phyloP scores from a whole-genome alignment of 257 asterid species.

The Capsicum chinense region DNA sequence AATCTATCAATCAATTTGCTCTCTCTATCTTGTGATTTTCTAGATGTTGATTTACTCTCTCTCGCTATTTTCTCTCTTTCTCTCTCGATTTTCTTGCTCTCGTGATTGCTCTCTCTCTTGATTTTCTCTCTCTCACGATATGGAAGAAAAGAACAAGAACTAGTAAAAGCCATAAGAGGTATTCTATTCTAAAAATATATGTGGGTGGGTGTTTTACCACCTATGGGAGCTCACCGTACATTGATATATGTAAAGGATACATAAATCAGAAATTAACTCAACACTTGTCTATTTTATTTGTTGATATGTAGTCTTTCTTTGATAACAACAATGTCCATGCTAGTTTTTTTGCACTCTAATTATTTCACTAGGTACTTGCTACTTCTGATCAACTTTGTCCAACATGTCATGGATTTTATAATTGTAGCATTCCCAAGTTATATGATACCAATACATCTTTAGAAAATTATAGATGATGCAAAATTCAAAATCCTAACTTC shows the following conservation, averaged over 20 bases:
- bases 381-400: neutral
- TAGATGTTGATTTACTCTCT: too few relatives aligned
- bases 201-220: too few relatives aligned
- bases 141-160: neutral
- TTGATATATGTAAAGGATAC: neutral
- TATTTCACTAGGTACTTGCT: neutral
- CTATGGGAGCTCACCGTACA: neutral
- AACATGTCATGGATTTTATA: neutral
- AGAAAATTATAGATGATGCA: neutral
- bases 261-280: neutral
- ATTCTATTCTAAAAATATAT: too few relatives aligned
- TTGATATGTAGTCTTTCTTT: too few relatives aligned
- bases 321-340: neutral
- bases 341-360: neutral
- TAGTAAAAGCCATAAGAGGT: too few relatives aligned
- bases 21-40: too few relatives aligned
- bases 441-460: neutral
- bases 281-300: neutral
- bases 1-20: too few relatives aligned
- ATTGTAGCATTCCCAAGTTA: neutral
- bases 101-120: too few relatives aligned
- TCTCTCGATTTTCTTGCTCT: too few relatives aligned
- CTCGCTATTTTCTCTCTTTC: too few relatives aligned
- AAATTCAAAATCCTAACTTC: neutral
- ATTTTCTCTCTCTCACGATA: too few relatives aligned